Base-by-base conservation (phyloP, 179 eudicot species). In the Sideroxylon spinosum region DNA sequence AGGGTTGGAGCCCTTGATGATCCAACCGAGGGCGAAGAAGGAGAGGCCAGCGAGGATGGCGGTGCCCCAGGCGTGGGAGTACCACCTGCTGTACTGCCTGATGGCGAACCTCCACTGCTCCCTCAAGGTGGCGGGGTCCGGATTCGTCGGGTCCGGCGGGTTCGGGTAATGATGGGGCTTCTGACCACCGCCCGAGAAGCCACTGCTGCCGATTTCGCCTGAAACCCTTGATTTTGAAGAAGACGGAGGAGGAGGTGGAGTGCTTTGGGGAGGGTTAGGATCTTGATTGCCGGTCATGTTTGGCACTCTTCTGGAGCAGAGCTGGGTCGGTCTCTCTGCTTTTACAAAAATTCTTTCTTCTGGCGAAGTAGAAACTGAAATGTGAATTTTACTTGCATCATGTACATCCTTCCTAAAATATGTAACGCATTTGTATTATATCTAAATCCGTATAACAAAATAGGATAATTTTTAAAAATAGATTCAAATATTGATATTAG, bases 41-140 rank as follows among this genome's bases (percentile, higher is more conserved):
- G 98, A 90, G 19, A 86, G 83, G 9, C 99, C 99, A 12, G 99
- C 99, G 44, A 96, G 88, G 66, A 96, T 96, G 71, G 99, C 99
- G 25, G 98, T 89, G 13, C 99, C 99, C 99, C 99, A 96, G 23
- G 99, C 99, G 49, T 92, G 96, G 20, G 99, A 92, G 79, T 96
- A 96, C 99, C 99, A 96, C 75, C 79, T 85, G 69, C 97, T 91
- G 87, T 94, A 96, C 82, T 94, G 98, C 77, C 85, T 85, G 25
- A 86, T 89, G 3, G 99, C 99, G 79, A 76, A 96, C 84, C 84
- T 88, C 99, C 99, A 96, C 78, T 96, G 97, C 20, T 92, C 95
- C 78, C 89, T 88, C 37, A 92, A 82, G 0, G 98, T 86, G 53
- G 91, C 91, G 6, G 97, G 66, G 79, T 95, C 98, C 46, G 98